Evolutionary conservation across 371 early-diverging fungal species (phyloP).

Genomic region (Batkoa obscura): DNA sequence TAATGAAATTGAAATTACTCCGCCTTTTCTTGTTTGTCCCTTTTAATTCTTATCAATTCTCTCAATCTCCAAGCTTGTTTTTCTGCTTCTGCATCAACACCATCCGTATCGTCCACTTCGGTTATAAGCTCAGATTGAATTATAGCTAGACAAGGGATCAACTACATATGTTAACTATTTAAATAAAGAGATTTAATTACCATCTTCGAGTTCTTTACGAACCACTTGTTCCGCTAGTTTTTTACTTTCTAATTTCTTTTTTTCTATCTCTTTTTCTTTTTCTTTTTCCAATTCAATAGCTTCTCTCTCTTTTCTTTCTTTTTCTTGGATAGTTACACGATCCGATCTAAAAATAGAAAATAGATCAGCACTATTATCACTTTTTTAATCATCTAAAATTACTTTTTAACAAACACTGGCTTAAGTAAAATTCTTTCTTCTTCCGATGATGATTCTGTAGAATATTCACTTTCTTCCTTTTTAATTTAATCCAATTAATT

Average conservation of each 20-base stretch:
- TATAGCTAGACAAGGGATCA: not conserved
- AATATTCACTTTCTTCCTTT: slow-evolving; percentile 16
- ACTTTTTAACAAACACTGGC: slow-evolving; percentile 77
- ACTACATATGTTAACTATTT: not conserved
- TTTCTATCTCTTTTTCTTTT: slow-evolving; percentile 31
- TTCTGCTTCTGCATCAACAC: slow-evolving; percentile 66
- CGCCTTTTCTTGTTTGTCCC: slow-evolving; percentile 59
- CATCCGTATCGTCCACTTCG: slow-evolving; percentile 82
- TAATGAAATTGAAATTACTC: slow-evolving; percentile 22
- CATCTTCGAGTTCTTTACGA: slow-evolving; percentile 24
- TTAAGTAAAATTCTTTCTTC: slow-evolving; percentile 29
- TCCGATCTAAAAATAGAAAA: not conserved
- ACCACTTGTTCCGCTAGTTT: slow-evolving; percentile 52
- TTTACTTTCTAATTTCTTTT: slow-evolving; percentile 50
- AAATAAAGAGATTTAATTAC: slow-evolving; percentile 7
- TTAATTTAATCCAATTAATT: too few relatives aligned
- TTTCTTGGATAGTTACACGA: slow-evolving; percentile 11
- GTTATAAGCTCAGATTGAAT: slow-evolving; percentile 8
- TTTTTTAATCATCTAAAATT: slow-evolving; percentile 1
- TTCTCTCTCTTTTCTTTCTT: slow-evolving; percentile 34
- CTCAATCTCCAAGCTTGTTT: slow-evolving; percentile 83
- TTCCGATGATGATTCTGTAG: slow-evolving; percentile 26
- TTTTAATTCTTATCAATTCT: slow-evolving; percentile 70
- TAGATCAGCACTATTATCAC: not conserved
- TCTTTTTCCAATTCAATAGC: slow-evolving; percentile 35